Percentiles rank a stretch among this genome's conserved stretches.
phyloP scores from a whole-genome alignment of 2,329 filamentous ascomycete genomes.

The Exophiala xenobiotica region DNA sequence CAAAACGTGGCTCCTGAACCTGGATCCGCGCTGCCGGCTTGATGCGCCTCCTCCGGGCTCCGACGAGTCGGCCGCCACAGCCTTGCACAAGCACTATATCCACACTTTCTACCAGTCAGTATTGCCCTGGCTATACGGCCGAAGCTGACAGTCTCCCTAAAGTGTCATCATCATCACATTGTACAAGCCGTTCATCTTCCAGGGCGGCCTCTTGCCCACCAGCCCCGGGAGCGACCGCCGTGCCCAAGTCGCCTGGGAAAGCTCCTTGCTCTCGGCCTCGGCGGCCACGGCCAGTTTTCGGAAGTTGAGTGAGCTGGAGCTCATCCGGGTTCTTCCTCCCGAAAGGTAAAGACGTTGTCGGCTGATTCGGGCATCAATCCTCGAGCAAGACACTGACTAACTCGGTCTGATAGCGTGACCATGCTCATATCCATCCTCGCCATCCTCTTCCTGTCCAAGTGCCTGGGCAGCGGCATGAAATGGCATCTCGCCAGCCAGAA shows the following conservation, averaged over 20 bases:
- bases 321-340: conserved; percentile 8
- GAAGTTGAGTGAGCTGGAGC: conserved; percentile 9
- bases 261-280: conserved; percentile 5
- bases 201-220: conserved; percentile 1
- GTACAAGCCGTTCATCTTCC: conserved; percentile 15
- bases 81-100: conserved; percentile 13
- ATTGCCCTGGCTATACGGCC: not conserved
- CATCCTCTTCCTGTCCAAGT: conserved; percentile 13
- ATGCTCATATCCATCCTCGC: conserved; percentile 13
- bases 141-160: not conserved
- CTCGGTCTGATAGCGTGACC: conserved; percentile 5
- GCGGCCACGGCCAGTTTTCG: conserved; percentile 11
- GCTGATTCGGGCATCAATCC: not conserved
- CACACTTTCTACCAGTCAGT: conserved; percentile 14
- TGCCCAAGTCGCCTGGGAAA: conserved; percentile 8
- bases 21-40: conserved; percentile 9
- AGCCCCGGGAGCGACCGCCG: conserved; percentile 1
- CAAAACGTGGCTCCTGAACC: conserved; percentile 1
- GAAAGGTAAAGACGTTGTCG: conserved; percentile 9
- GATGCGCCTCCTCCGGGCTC: not conserved
- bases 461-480: conserved; percentile 8
- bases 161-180: conserved; percentile 10
- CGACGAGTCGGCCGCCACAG: conserved; percentile 4
- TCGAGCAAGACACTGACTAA: no score
- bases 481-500: conserved; percentile 15